Conservation (phyloP, 495 filamentous ascomycete genomes). For the Trichodelitschia bisporula region DNA sequence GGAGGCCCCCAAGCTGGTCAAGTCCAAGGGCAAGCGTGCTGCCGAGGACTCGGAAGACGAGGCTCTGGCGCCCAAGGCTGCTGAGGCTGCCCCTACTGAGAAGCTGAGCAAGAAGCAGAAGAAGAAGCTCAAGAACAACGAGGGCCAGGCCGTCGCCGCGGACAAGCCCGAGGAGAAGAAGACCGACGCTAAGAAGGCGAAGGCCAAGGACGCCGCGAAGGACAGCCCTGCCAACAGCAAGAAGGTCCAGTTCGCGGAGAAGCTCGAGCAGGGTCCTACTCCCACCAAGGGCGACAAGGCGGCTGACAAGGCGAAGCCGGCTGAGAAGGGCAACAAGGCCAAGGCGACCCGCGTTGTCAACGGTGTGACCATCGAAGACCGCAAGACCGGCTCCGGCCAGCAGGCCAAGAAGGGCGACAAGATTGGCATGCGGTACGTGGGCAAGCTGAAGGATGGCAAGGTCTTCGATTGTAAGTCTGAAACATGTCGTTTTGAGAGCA, state of each 20-base stretch:
- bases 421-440: conserved; percentile 89
- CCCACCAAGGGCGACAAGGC: conserved; percentile 27
- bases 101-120: conserved; percentile 83
- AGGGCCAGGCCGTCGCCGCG: conserved; percentile 46
- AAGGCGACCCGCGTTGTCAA: conserved; percentile 42
- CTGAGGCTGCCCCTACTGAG: conserved; percentile 19
- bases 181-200: conserved; percentile 27
- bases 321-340: conserved; percentile 18
- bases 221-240: conserved; percentile 38
- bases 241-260: conserved; percentile 97
- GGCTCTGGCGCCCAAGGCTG: conserved; percentile 27
- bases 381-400: conserved; percentile 64
- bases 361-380: conserved; percentile 83
- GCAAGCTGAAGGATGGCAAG: conserved; percentile 73
- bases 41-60: conserved; percentile 32
- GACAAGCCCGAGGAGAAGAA: conserved; percentile 28
- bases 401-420: conserved; percentile 65
- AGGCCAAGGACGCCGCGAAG: conserved; percentile 24
- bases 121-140: conserved; percentile 98
- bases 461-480: conserved; percentile 61
- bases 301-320: conserved; percentile 24
- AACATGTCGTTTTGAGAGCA: background rate
- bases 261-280: conserved; percentile 88
- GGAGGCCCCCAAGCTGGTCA: conserved; percentile 51
- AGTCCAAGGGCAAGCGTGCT: conserved; percentile 37